Evolutionary conservation across 73 alveolate genomes (phyloP), one percentile per base, ranked within the genome.

Genomic region (Paramecium bursaria): DNA sequence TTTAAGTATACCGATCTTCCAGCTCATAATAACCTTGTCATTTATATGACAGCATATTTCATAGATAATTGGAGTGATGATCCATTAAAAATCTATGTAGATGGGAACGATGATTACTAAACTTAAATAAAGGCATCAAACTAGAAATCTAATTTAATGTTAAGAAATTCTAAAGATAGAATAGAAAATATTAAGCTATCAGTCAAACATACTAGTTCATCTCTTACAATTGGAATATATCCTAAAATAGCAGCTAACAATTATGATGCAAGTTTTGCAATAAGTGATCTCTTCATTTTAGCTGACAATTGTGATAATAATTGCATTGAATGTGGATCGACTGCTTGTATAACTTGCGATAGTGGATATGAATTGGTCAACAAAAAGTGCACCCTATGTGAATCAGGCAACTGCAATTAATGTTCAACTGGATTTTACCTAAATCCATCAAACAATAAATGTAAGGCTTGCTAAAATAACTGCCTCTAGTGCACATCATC

Each of bases 251-350:
- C 52, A 2, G 7, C 31, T 11, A 29, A 48, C 31, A n/a, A 48
- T 3, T 57, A 29, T 57, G n/a, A 26, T n/a, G 76, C 76, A 4
- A 26, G 50, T 2, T 57, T 57, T 25, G 76, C 76, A 2, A 2
- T 57, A n/a, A 57, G 76, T 57, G 39, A 57, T n/a, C 26, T 57
- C 0, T 57, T 29, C 31, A 57, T 57, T 27, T 57, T 57, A 21
- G 31, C 31, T 57, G 76, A 57, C 15, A 11, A 26, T 26, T 57
- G 76, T 7, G 47, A 23, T 30, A 26, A 57, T 57, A 9, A 57
- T 57, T 57, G 76, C 29, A 11, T 7, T 57, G 33, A 29, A 3
- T 57, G 76, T 29, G 26, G 51, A 26, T 26, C 27, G 2, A 57
- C 50, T 11, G 17, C 29, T 29, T 57, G 76, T 50, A 29, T 50